phyloP scores from a whole-genome alignment of 2,329 filamentous ascomycete species.

The Falciphora oryzae region DNA sequence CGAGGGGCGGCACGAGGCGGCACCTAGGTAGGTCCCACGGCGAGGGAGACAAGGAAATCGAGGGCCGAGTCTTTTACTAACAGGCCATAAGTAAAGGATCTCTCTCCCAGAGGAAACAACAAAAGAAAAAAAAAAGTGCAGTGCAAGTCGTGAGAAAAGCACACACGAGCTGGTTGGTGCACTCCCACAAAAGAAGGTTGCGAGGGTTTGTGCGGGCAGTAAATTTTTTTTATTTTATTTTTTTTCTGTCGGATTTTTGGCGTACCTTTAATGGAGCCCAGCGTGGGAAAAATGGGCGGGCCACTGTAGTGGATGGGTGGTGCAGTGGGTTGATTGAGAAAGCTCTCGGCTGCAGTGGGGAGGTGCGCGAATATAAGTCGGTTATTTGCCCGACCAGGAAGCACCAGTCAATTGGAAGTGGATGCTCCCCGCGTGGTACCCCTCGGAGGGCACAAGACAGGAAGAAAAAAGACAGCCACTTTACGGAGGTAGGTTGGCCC shows the following conservation, averaged over 20 bases:
- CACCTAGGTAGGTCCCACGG: neutral
- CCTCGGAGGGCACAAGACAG: neutral
- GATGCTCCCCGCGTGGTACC: neutral
- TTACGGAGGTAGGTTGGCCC: neutral
- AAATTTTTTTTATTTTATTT: slow-evolving; percentile 22
- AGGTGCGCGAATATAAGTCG: slow-evolving; percentile 32
- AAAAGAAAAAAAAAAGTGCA: neutral
- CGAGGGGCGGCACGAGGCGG: neutral
- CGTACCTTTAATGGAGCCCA: slow-evolving; percentile 6
- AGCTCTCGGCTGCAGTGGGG: slow-evolving; percentile 19
- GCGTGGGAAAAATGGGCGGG: neutral
- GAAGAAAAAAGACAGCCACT: neutral
- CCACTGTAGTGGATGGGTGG: slow-evolving; percentile 4
- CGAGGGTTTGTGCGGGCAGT: slow-evolving; percentile 20
- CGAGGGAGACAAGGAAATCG: neutral
- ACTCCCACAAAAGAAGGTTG: slow-evolving; percentile 12
- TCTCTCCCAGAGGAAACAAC: neutral
- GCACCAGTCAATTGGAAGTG: neutral
- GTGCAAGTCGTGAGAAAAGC: slow-evolving; percentile 1
- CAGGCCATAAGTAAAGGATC: slow-evolving; percentile 4
- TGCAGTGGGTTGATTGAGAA: slow-evolving; percentile 4
- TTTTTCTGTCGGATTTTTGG: slow-evolving; percentile 2
- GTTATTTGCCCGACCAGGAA: slow-evolving; percentile 11
- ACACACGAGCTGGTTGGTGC: slow-evolving; percentile 7
- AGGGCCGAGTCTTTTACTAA: neutral